A percentile compares a stretch with the other conserved stretches of the same genome.
These are phyloP conservation scores for Eleusine coracana DNA, from an alignment of 176 grass and related monocot species.

Conservation along the genomic window DNA sequence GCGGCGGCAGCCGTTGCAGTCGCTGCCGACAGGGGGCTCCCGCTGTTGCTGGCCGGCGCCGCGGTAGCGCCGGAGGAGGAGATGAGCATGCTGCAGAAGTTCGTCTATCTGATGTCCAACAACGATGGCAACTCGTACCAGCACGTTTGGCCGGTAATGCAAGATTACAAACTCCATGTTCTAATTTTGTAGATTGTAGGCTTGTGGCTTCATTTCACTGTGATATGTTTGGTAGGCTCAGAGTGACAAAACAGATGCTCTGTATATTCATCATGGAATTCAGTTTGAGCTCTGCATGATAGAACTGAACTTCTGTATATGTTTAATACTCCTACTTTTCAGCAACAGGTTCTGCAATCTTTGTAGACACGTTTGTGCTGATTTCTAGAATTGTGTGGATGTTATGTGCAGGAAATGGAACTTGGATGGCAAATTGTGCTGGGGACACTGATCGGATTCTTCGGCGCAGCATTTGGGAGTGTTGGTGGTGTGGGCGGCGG, in stretches of 20 bases:
- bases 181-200: not conserved
- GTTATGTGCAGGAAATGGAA: not conserved
- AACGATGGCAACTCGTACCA: constrained; percentile 53
- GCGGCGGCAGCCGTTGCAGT: constrained; percentile 9
- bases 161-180: not conserved
- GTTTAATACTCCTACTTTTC: not conserved
- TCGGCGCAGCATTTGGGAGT: not conserved
- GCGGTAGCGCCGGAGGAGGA: constrained; percentile 13
- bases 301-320: constrained; percentile 5
- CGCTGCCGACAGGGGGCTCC: constrained; percentile 30
- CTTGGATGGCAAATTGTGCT: not conserved
- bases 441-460: not conserved
- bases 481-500: not conserved
- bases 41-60: not conserved
- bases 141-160: constrained; percentile 80
- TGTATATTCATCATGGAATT: not conserved
- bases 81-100: constrained; percentile 39
- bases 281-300: constrained; percentile 1
- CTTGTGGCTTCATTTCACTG: not conserved
- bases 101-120: constrained; percentile 62
- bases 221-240: not conserved
- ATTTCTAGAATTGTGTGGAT: not conserved
- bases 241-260: not conserved
- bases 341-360: not conserved
- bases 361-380: not conserved